Conservation (phyloP, 345 rosid species). For the Populus davidiana region DNA sequence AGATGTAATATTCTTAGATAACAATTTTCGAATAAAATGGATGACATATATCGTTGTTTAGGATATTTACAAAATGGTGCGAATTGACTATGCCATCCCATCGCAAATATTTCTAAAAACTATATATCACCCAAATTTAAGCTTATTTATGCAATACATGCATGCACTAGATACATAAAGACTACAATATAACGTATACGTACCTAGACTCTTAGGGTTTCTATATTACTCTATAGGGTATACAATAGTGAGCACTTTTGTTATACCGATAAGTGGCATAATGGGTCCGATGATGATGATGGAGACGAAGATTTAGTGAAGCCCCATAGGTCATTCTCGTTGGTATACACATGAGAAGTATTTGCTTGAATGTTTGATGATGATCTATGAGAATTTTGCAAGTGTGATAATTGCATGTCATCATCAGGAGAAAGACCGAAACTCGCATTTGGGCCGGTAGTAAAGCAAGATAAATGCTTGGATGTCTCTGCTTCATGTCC, state of each 20-base stretch:
- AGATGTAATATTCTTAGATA: background rate
- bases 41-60: slow-evolving; percentile 9
- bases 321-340: slow-evolving; percentile 62
- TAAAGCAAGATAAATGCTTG: slow-evolving; percentile 43
- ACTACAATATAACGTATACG: background rate
- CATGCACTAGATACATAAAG: background rate
- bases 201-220: background rate
- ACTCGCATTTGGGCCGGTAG: slow-evolving; percentile 33
- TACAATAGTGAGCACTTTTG: background rate
- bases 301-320: slow-evolving; percentile 58
- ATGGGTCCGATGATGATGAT: slow-evolving; percentile 39
- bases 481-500: slow-evolving; percentile 42
- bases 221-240: background rate
- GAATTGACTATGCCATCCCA: slow-evolving; percentile 15
- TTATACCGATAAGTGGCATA: slow-evolving; percentile 70
- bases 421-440: slow-evolving; percentile 40
- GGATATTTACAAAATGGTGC: background rate
- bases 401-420: slow-evolving; percentile 36
- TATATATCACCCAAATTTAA: background rate
- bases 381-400: slow-evolving; percentile 35
- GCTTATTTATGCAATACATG: slow-evolving; percentile 14
- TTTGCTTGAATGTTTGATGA: slow-evolving; percentile 18
- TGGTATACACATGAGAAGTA: slow-evolving; percentile 10
- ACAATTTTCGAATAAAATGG: slow-evolving; percentile 5
- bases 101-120: slow-evolving; percentile 1